Base-by-base conservation (phyloP, 441 rosid species). In the Populus tomentosa region DNA sequence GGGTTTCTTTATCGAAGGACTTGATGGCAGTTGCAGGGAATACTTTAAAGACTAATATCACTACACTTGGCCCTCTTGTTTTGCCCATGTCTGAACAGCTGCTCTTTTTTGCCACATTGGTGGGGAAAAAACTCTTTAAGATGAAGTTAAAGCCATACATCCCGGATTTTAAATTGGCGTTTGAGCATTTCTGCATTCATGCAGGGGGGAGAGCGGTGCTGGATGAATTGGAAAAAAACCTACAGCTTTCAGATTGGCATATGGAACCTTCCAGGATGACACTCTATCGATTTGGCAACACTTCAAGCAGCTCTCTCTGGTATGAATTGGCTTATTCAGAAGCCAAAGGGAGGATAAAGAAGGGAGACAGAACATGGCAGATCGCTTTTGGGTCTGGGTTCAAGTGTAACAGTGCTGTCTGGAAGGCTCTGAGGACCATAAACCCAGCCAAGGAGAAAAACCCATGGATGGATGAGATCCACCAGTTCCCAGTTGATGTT, bases 211-310 rank as follows among this genome's bases (percentile, higher is more conserved):
- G 93, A 73, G 97, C 93, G 26, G 93, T 92, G 77, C 82, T 92
- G 79, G 94, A 93, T 78, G 97, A 87, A 14, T 64, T 91, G 38
- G 88, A 91, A 82, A 89, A 91, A 84, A 92, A 92, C 78, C 79
- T 93, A 72, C 84, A 87, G 28, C 92, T 93, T 53, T 76, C 83
- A 26, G 94, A 89, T 16, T 85, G 87, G 86, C 91, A 92, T 78
- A 87, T 92, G 89, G 96, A 91, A 63, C 97, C 96, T 33, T 91
- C 97, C 32, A 85, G 92, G 67, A 92, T 89, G 95, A 92, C 94
- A 13, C 87, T 90, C 16, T 86, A 88, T 82, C 84, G 94, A 64
- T 92, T 92, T 50, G 97, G 94, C 1, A 92, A 90, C 67, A 90
- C 95, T 33, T 90, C 95, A 0, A 92, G 97, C 77, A 91, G 95